These are phyloP conservation scores for Solanum tarijense DNA, from an alignment of 257 asterid genomes.

Conservation along the genomic window DNA sequence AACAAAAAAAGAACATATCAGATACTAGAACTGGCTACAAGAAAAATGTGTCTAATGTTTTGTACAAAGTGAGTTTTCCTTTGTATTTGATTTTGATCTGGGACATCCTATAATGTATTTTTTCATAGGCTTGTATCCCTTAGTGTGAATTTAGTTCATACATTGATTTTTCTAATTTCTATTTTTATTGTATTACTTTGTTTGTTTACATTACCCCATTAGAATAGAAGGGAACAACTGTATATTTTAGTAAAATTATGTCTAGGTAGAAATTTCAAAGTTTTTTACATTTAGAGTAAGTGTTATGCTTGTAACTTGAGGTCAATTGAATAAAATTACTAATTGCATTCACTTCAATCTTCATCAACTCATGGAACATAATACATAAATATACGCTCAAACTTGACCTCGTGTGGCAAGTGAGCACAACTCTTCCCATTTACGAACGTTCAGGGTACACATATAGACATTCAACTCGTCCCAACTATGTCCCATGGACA, in stretches of 20 bases:
- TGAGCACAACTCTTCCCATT: neutral
- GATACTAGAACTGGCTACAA: neutral
- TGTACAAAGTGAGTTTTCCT: neutral
- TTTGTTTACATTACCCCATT: neutral
- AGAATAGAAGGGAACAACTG: neutral
- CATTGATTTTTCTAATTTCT: neutral
- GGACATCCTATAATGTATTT: neutral
- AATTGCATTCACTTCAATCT: neutral
- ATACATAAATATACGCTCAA: neutral
- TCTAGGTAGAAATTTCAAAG: neutral
- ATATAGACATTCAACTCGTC: neutral
- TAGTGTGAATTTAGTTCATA: neutral
- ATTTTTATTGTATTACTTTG: neutral
- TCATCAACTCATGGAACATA: neutral
- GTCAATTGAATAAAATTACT: neutral
- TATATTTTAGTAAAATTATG: neutral
- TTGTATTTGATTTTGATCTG: neutral
- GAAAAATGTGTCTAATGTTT: neutral
- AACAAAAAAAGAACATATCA: neutral
- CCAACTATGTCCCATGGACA: neutral
- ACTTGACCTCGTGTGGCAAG: neutral
- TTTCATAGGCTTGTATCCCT: neutral
- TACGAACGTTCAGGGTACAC: rapidly evolving
- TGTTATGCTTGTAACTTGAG: neutral
- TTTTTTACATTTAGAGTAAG: neutral